Evolutionary conservation across 768 basidiomycete genomes (phyloP), one percentile per base, ranked within the genome.

Genomic region (Kwoniella shandongensis): DNA sequence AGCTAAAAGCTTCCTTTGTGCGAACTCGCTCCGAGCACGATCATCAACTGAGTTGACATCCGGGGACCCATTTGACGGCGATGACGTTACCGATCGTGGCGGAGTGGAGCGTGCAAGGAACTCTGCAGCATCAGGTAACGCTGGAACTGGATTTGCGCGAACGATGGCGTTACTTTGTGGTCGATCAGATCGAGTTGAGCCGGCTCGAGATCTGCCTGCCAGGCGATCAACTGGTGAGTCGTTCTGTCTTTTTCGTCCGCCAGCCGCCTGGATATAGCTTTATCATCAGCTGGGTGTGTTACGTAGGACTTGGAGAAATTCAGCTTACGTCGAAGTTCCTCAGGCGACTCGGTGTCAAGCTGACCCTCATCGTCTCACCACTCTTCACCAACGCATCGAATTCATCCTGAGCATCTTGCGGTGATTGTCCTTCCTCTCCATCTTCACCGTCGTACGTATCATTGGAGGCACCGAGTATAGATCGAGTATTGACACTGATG

Each of bases 361-460:
- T 94, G 67, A 98, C 86, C 74, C 91, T 96, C 88, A 96, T 88
- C 18, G 93, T 97, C 56, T 87, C 82, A 58, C 87, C 84, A 57
- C 89, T 91, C 49, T 84, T 85, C 85, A 98, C 87, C 76, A 97
- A 80, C 76, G 91, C 86, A 77, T 98, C 93, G 75, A 98, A 97
- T 74, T 94, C 89, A 61, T 88, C 86, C 54, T 84, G 49, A 13
- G 56, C 56, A 15, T 58, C 56, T 15, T 58, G 56, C 11, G 50
- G 36, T 4, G 56, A 58, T 30, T 56, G 54, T 17, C 48, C 63
- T 35, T 58, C 60, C 30, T 45, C 47, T 41, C 17, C 41, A 17
- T 40, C 18, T 42, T 49, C 50, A 5, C 46, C 35, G 5, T 62
- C 65, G n/a, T 36, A 20, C 39, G 38, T 20, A 44, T 73, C 69